phyloP scores from a whole-genome alignment of 1,139 yeast genomes.

The Suhomyces kunorum region DNA sequence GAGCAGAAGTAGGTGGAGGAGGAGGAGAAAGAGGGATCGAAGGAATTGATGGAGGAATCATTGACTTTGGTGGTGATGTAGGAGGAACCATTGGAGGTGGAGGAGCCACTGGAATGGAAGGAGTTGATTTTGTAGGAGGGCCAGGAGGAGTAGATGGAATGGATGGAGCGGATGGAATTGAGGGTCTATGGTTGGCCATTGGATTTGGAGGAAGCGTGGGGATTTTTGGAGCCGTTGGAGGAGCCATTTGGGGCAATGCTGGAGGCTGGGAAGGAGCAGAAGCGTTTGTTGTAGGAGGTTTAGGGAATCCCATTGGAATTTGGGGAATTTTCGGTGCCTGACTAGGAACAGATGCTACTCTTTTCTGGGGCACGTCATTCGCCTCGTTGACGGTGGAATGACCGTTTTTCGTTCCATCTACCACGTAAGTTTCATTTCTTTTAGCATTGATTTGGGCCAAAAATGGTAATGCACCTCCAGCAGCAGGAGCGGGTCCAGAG shows the following conservation, averaged over 20 bases:
- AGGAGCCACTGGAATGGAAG: constrained; percentile 15
- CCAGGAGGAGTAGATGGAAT: constrained; percentile 9
- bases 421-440: constrained; percentile 38
- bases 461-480: constrained; percentile 41
- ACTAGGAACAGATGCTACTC: constrained; percentile 10
- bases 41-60: constrained; percentile 8
- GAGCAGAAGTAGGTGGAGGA: constrained; percentile 10
- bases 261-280: constrained; percentile 12
- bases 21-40: constrained; percentile 13
- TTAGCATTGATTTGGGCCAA: constrained; percentile 45
- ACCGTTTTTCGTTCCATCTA: constrained; percentile 29
- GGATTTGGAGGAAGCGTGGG: background rate
- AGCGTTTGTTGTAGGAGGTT: constrained; percentile 8
- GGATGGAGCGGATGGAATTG: background rate
- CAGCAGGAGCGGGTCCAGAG: constrained; percentile 15
- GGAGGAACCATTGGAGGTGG: constrained; percentile 20
- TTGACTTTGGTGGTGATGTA: constrained; percentile 10
- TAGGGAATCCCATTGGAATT: constrained; percentile 12
- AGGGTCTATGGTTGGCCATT: background rate
- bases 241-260: background rate
- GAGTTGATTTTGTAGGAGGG: constrained; percentile 14
- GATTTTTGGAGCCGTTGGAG: constrained; percentile 13
- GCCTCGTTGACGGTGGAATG: constrained; percentile 16
- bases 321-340: constrained; percentile 16
- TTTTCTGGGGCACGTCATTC: too few relatives aligned